Evolutionary conservation across 345 rosid species (phyloP), one percentile per base, ranked within the genome.

Genomic region (Citrus trifoliata): DNA sequence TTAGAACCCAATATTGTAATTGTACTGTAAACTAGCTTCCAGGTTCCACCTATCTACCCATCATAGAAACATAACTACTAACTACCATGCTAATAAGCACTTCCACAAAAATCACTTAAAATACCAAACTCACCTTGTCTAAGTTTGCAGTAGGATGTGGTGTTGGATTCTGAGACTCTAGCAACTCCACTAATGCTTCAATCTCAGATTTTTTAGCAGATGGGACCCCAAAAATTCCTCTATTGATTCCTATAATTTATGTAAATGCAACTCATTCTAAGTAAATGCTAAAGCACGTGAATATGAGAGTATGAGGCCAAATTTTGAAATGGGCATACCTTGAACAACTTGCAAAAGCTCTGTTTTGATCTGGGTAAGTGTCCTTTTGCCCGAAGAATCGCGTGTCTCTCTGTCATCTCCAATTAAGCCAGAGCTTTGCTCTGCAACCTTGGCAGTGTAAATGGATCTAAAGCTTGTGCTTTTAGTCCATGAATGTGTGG

Each of bases 111-210:
- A 56, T 22, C 37, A 70, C 71, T 61, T 28, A 8, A 46, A 28
- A 28, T 12, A 7, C 27, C 28, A 9, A 27, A 28, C 14, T 71
- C 74, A 93, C 93, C 93, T 90, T 93, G 7, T 86, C 86, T 40
- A 95, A 66, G 80, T 88, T 90, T 37, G 67, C 37, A 42, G 93
- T 88, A 33, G 98, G 98, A 77, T 91, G 83, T 73, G 92, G 89
- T 13, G 92, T 95, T 80, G 96, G 98, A 80, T 95, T 95, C 73
- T 84, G 91, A 84, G 95, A 88, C 77, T 95, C 96, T 22, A 93
- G 72, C 28, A 87, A 86, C 84, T 88, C 83, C 58, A 90, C 90
- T 22, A 93, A 71, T 66, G 76, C 40, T 77, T 89, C 90, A 64
- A 92, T 92, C 86, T 93, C 92, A 56, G 87, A 24, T 74, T 88